Evolutionary conservation across 805 yeast species (phyloP), one percentile per base, ranked within the genome.

Genomic region (Candida sonorensis): DNA sequence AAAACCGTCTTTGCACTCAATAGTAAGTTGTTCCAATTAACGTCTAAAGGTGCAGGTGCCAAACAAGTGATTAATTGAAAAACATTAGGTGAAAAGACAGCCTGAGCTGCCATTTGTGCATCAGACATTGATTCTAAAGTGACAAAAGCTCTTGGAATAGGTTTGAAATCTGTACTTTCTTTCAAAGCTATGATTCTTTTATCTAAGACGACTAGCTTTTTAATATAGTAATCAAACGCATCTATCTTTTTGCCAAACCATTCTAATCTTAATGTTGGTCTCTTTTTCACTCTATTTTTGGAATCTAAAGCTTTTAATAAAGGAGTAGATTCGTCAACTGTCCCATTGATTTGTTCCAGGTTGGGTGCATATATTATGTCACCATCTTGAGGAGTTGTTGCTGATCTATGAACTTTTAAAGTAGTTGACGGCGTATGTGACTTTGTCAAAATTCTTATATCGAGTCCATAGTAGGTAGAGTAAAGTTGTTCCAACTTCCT

Each of bases 61-160:
- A 88, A 61, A 27, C 71, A 67, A 6, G 96, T 83, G 22, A 87
- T 83, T 34, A 92, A 66, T 36, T 81, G 85, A 53, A 83, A 81
- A 3, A 88, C 85, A 37, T 81, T 74, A 0, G 97, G 97, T 44
- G 92, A 95, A 35, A 92, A 62, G 0, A 90, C 85, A 0, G 97
- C 92, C 57, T 92, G 98, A 0, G 97, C 96, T 4, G 94, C 85
- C 87, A 92, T 81, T 55, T 92, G 98, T 1, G 98, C 97, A 52
- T 84, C 82, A 0, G 95, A 90, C 4, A 88, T 97, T 0, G 92
- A 73, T 38, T 82, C 84, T 95, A 92, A 81, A 0, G 97, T 92
- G 11, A 90, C 77, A 57, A 92, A 92, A 1, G 79, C 79, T 23
- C 66, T 54, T 1, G 68, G 56, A 3, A 67, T 45, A 20, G 66